These are phyloP conservation scores for Annulohypoxylon maeteangense DNA, from an alignment of 495 filamentous ascomycete species.

Conservation along the genomic window DNA sequence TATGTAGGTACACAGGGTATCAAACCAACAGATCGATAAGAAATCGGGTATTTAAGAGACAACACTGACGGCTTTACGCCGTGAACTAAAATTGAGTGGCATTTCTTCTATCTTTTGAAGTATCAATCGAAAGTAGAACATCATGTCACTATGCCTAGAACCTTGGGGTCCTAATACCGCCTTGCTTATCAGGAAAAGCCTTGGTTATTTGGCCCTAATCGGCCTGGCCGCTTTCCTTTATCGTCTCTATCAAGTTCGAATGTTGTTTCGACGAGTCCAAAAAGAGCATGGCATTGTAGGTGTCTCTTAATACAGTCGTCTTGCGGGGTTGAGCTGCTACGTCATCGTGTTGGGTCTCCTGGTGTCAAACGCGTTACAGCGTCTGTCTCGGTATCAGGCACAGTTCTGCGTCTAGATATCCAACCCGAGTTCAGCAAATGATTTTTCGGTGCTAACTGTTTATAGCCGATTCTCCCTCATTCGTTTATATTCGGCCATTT, in stretches of 20 bases:
- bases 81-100: neutral
- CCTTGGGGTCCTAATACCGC: conserved; percentile 9
- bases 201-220: conserved; percentile 22
- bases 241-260: conserved; percentile 42
- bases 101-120: neutral
- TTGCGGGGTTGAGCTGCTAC: neutral
- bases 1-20: too few species aligned
- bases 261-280: conserved; percentile 40
- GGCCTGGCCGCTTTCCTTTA: conserved; percentile 41
- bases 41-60: neutral
- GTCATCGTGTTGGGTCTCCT: neutral
- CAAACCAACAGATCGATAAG: neutral
- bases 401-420: neutral
- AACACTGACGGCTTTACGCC: neutral
- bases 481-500: conserved; percentile 55
- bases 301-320: neutral
- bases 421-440: neutral
- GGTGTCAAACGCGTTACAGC: neutral
- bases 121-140: neutral
- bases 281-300: conserved; percentile 46
- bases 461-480: conserved; percentile 53
- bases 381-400: neutral
- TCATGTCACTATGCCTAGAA: conserved; percentile 17
- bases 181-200: conserved; percentile 9
- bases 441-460: conserved; percentile 9